phyloP scores from a whole-genome alignment of 768 basidiomycete genomes.

The Daedaleopsis nitida region DNA sequence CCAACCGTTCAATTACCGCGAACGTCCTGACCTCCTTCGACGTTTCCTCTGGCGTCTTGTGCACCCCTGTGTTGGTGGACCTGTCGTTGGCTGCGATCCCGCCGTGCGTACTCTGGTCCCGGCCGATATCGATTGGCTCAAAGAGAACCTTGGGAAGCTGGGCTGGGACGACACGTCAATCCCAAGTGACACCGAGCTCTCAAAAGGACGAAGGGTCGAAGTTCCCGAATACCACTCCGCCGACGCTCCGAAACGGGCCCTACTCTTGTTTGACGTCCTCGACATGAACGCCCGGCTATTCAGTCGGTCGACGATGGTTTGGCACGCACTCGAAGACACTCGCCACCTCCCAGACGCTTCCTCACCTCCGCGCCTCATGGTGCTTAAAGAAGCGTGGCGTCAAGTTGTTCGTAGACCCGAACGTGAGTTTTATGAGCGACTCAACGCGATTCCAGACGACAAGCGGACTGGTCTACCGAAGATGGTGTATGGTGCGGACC shows the following conservation, averaged over 20 bases:
- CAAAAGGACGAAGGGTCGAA: constrained; percentile 3
- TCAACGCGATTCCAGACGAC: neutral
- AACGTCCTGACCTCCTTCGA: neutral
- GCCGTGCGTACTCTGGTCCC: neutral
- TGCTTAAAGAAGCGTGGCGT: constrained; percentile 20
- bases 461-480: neutral
- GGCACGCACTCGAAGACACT: constrained; percentile 10
- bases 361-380: neutral
- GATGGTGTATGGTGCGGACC: neutral
- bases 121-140: neutral
- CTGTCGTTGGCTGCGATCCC: constrained; percentile 9
- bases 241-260: neutral
- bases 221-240: neutral
- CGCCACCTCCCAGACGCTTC: neutral
- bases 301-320: constrained; percentile 15
- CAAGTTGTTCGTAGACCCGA: constrained; percentile 5
- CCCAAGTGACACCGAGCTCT: neutral
- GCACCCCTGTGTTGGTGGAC: constrained; percentile 5
- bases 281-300: constrained; percentile 15
- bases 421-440: constrained; percentile 5
- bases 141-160: neutral
- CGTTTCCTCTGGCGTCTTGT: constrained; percentile 19
- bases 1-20: neutral
- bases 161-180: neutral
- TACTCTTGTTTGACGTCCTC: constrained; percentile 2